Evolutionary conservation across 2,329 filamentous ascomycete species (phyloP), one percentile per base, ranked within the genome.

Genomic region (Botryotinia convoluta): DNA sequence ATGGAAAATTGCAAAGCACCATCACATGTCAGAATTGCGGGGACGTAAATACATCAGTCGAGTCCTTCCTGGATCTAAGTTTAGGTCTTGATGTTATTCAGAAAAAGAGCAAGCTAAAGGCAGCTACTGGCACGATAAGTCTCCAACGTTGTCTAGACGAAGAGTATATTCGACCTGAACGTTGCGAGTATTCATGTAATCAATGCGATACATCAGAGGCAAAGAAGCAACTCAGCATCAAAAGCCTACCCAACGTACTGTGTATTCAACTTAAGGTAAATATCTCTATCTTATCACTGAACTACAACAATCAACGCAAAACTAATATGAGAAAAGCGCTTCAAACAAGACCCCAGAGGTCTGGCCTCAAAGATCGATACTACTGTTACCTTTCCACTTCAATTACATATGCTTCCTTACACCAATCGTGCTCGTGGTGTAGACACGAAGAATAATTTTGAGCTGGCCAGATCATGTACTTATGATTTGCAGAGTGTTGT

Each of bases 401-500:
- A 93, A 74, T 87, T 98, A 54, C 96, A 97, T 80, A 94, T 98
- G 90, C 87, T 93, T 35, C 94, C 95, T 0, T 98, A 97, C 82
- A 96, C 94, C 0, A 93, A 92, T 63, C 87, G 89, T 29, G 88
- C 89, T 57, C 84, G 86, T 74, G 83, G 80, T 63, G 82, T 85
- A 57, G 86, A 89, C 74, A 79, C 79, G 9, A 86, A 84, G 76
- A 84, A 88, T 63, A 84, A 83, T 72, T 84, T 84, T 67, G 89
- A 91, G 78, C 81, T 91, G 29, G 86, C 86, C 72, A 85, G 89
- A 78, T 90, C 88, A 8, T 94, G 92, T 79, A 89, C 92, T 8
- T 98, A 98, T 81, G 94, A 97, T 77, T 87, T 98, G 1, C 88
- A 95, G 29, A 94, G 93, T 75, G 95, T 97, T 4, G 92, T 98